Percentiles rank a stretch among this genome's conserved stretches.
Conservation (phyloP, 768 basidiomycete species). For the Exidia glandulosa region DNA sequence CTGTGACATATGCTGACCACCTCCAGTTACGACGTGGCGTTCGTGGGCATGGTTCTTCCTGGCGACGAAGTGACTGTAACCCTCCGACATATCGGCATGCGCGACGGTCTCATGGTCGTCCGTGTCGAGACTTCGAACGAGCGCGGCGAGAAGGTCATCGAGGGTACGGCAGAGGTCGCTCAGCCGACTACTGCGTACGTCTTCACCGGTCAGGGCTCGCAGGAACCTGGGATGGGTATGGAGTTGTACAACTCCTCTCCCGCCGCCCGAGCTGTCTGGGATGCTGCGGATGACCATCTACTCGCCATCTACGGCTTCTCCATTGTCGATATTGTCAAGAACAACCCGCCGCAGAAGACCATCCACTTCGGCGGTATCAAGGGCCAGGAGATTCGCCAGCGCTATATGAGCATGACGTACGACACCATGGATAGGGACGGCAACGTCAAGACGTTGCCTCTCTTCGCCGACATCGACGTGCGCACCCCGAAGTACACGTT, state of each 20-base stretch:
- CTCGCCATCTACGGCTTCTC: slow-evolving; percentile 96
- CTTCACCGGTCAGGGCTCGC: slow-evolving; percentile 97
- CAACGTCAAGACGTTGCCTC: slow-evolving; percentile 87
- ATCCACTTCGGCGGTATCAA: slow-evolving; percentile 99
- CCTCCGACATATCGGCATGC: slow-evolving; percentile 85
- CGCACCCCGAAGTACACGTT: slow-evolving; percentile 98
- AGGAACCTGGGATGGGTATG: slow-evolving; percentile 99
- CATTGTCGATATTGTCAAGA: slow-evolving; percentile 96
- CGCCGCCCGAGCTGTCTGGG: slow-evolving; percentile 95
- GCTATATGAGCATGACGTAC: slow-evolving; percentile 99
- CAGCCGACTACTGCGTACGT: slow-evolving; percentile 92
- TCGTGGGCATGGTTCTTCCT: slow-evolving; percentile 95
- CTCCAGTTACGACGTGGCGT: slow-evolving; percentile 78
- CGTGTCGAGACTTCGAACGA: slow-evolving; percentile 78
- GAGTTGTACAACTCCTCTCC: slow-evolving; percentile 89
- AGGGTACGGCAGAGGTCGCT: slow-evolving; percentile 85
- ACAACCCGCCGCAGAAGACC: slow-evolving; percentile 96
- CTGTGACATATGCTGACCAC: slow-evolving; percentile 6
- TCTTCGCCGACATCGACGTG: slow-evolving; percentile 90
- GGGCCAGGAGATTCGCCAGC: slow-evolving; percentile 92
- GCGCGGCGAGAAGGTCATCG: slow-evolving; percentile 82
- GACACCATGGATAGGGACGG: slow-evolving; percentile 96
- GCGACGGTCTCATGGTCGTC: slow-evolving; percentile 86
- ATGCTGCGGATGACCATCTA: slow-evolving; percentile 86
- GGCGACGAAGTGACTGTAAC: slow-evolving; percentile 78